phyloP scores from a whole-genome alignment of 2,329 filamentous ascomycete genomes.

The Ceratocystis variospora region DNA sequence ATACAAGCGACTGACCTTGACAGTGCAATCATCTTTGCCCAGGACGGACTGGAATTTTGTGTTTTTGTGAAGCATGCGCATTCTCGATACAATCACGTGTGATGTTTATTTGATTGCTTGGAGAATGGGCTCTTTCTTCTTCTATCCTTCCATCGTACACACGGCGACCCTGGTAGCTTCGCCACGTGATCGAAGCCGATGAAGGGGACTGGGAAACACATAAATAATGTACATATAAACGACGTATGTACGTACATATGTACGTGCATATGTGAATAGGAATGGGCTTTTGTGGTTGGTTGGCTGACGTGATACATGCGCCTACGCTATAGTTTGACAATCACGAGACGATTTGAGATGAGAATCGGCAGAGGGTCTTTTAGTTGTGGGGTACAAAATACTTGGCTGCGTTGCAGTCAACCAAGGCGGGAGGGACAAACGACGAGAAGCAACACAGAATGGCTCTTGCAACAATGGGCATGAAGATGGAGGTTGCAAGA shows the following conservation, averaged over 20 bases:
- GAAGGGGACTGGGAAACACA: background rate
- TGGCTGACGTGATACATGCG: background rate
- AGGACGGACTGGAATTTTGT: background rate
- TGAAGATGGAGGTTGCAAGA: background rate
- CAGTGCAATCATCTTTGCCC: background rate
- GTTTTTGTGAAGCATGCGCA: background rate
- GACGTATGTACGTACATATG: background rate
- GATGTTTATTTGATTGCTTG: background rate
- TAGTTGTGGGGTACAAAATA: background rate
- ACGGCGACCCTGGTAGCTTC: background rate
- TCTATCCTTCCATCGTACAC: background rate
- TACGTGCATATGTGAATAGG: no score
- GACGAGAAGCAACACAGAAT: background rate
- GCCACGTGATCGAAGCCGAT: background rate
- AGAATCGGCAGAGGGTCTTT: background rate
- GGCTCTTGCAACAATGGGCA: background rate
- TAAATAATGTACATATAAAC: background rate
- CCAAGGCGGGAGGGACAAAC: background rate
- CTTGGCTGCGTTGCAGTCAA: background rate
- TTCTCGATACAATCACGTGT: background rate
- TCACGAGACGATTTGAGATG: constrained; percentile 1
- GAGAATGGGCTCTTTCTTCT: background rate
- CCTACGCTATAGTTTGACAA: background rate
- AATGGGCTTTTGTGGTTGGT: background rate
- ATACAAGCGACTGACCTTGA: background rate